Evolutionary conservation across 2,329 filamentous ascomycete genomes (phyloP), one percentile per base, ranked within the genome.

Genomic region (Exophiala viscosa): DNA sequence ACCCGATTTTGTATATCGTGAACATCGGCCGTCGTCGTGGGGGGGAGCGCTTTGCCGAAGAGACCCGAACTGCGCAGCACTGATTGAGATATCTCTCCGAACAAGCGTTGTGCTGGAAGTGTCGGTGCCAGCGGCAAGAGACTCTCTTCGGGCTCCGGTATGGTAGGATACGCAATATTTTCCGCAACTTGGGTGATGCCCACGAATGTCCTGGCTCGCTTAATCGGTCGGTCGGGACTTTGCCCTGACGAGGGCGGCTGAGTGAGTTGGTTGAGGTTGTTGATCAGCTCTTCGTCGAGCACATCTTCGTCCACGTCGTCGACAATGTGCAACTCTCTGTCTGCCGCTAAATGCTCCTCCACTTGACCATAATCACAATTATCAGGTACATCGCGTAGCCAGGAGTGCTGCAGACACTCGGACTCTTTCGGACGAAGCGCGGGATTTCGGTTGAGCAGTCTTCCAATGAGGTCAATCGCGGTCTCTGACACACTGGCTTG

Each of bases 361-460:
- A 60, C 52, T 45, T 68, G 67, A 3, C 83, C 76, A 55, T 87
- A 85, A 61, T 88, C 78, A 48, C 78, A 78, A 5, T 79, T 76
- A 48, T 80, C 75, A 1, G 68, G 65, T 18, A 76, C 69, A n/a
- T 75, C 68, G 18, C 66, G 68, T n/a, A 95, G 76, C 92, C 92
- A 97, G 1, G 80, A 73, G 67, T 93, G 87, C 10, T 72, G 70
- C 52, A 88, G 78, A 48, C 95, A 85, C 45, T 87, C 79, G 4
- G 73, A 67, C 40, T 93, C 84, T 0, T 85, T 88, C 0, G 90
- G 88, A 51, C 92, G 83, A n/a, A 80, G 71, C 50, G 86, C 80
- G 1, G 92, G 90, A 45, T 90, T 83, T n/a, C 83, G 82, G 60
- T 90, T 84, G 3, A 97, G 81, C 81, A 96, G 93, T n/a, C 76